These are phyloP conservation scores for Pseudopyricularia javanii DNA, from an alignment of 2,329 filamentous ascomycete species.

Conservation along the genomic window DNA sequence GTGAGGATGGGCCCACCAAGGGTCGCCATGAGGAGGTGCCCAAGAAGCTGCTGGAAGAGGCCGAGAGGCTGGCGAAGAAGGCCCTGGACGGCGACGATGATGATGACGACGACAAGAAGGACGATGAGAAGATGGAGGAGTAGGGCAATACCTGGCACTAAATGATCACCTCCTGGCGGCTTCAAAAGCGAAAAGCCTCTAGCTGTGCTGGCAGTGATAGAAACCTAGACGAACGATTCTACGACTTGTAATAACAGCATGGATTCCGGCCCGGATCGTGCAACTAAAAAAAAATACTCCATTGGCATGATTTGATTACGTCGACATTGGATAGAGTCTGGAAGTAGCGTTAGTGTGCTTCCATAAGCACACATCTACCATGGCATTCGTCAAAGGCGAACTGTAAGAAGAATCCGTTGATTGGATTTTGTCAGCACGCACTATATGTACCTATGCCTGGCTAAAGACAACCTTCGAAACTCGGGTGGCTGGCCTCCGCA, in stretches of 20 bases:
- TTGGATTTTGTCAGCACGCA: background rate
- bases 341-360: no score
- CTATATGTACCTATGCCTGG: background rate
- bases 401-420: background rate
- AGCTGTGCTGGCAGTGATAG: background rate
- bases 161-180: background rate
- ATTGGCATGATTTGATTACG: no score
- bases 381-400: no score
- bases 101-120: conserved; percentile 44
- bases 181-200: background rate
- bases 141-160: conserved; percentile 24
- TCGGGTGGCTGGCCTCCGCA: background rate
- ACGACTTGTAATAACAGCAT: conserved; percentile 1
- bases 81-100: conserved; percentile 80
- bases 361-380: no score
- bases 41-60: conserved; percentile 80
- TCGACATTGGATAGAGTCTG: no score
- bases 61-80: conserved; percentile 85
- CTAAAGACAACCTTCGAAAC: background rate
- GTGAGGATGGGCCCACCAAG: conserved; percentile 73
- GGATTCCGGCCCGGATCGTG: background rate
- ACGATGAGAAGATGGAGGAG: conserved; percentile 76
- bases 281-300: no score
- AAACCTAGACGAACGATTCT: background rate
- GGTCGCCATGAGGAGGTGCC: conserved; percentile 90